Conservation (phyloP, 75 land plant species). For the Adiantum capillusveneris region DNA sequence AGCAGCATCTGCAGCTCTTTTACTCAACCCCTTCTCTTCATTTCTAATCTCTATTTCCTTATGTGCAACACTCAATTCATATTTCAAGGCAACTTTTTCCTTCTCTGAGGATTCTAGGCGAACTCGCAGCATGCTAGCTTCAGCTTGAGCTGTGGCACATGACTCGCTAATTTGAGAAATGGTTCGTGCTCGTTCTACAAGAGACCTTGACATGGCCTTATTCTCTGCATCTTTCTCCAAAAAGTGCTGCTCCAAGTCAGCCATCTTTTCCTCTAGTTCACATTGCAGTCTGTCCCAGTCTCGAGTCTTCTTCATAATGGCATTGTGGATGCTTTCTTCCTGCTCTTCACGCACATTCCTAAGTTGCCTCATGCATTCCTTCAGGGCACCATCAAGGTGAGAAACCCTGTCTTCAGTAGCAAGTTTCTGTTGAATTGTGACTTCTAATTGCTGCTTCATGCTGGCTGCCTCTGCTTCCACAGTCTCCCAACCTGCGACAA, state of each 20-base stretch:
- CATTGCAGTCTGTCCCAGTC: conserved; percentile 42
- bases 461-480: conserved; percentile 49
- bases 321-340: conserved; percentile 43
- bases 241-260: conserved; percentile 27
- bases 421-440: conserved; percentile 25
- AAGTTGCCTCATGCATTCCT: conserved; percentile 57
- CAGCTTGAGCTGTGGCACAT: conserved; percentile 43
- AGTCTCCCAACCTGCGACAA: conserved; percentile 60
- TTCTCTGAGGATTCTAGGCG: conserved; percentile 55
- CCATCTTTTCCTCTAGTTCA: conserved; percentile 44
- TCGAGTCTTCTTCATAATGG: conserved; percentile 26
- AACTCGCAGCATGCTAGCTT: conserved; percentile 29
- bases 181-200: conserved; percentile 42
- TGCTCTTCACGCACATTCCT: conserved; percentile 41
- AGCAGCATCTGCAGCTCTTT: conserved; percentile 25
- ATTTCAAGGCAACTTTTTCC: conserved; percentile 53
- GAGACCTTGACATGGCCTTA: conserved; percentile 29
- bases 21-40: conserved; percentile 30
- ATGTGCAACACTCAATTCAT: conserved; percentile 38
- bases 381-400: conserved; percentile 53
- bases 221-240: conserved; percentile 32
- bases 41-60: conserved; percentile 33
- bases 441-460: conserved; percentile 56
- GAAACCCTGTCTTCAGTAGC: conserved; percentile 40
- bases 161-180: conserved; percentile 33